These are phyloP conservation scores for Zychaea mexicana DNA, from an alignment of 371 early-diverging fungal species.

Conservation along the genomic window DNA sequence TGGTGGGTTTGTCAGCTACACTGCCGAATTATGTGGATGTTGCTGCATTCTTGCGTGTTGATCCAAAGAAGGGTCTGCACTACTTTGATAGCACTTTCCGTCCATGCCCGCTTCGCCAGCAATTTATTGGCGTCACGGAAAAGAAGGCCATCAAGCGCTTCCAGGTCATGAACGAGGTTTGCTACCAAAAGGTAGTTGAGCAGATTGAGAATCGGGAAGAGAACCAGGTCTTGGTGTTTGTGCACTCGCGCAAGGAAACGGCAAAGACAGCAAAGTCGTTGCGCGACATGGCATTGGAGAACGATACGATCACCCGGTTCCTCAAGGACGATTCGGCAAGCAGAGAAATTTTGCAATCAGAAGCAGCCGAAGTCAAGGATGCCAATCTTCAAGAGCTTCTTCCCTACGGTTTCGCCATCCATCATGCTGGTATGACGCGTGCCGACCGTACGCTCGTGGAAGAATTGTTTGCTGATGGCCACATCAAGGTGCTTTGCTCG, in stretches of 20 bases:
- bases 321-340: slow-evolving; percentile 77
- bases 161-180: slow-evolving; percentile 95
- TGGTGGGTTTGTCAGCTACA: slow-evolving; percentile 99
- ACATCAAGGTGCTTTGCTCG: slow-evolving; percentile 94
- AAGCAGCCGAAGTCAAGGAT: slow-evolving; percentile 83
- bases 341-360: slow-evolving; percentile 82
- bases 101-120: slow-evolving; percentile 95
- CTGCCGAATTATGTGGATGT: slow-evolving; percentile 99
- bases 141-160: slow-evolving; percentile 94
- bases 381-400: slow-evolving; percentile 84
- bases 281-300: slow-evolving; percentile 89
- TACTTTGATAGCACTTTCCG: slow-evolving; percentile 93
- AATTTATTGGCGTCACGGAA: slow-evolving; percentile 95
- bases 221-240: slow-evolving; percentile 97
- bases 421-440: slow-evolving; percentile 99
- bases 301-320: slow-evolving; percentile 81
- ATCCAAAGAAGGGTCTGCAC: slow-evolving; percentile 82
- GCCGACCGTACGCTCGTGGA: slow-evolving; percentile 95
- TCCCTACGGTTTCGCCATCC: slow-evolving; percentile 96
- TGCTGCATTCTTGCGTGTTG: slow-evolving; percentile 93
- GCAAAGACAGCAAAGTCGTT: slow-evolving; percentile 91
- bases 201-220: slow-evolving; percentile 74
- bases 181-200: slow-evolving; percentile 91
- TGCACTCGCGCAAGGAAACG: slow-evolving; percentile 98
- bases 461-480: slow-evolving; percentile 90